phyloP scores from a whole-genome alignment of 1,139 yeast species.

The Kodamaea derodonti region DNA sequence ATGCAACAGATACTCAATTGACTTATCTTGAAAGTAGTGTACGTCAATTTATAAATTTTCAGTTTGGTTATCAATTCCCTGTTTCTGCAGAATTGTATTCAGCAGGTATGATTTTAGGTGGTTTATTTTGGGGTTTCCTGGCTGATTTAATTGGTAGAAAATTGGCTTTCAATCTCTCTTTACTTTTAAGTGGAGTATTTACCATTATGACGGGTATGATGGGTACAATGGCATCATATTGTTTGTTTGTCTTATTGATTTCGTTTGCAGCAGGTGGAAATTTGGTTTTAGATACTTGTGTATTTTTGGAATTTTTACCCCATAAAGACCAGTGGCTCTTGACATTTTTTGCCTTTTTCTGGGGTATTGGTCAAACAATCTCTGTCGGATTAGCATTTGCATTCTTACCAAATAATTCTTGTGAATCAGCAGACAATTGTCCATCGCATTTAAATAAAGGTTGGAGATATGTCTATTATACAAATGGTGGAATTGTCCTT shows the following conservation, averaged over 20 bases:
- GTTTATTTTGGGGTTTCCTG: conserved; percentile 29
- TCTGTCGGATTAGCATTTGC: conserved; percentile 32
- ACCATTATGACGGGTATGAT: conserved; percentile 27
- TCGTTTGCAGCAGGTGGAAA: conserved; percentile 29
- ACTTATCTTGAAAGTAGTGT: conserved; percentile 38
- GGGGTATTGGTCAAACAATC: conserved; percentile 36
- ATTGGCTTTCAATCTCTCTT: conserved; percentile 33
- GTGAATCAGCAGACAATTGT: conserved; percentile 25
- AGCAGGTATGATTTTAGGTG: conserved; percentile 53
- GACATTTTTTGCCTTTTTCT: conserved; percentile 34
- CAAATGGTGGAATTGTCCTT: conserved; percentile 29
- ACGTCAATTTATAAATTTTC: conserved; percentile 39
- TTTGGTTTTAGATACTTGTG: conserved; percentile 28
- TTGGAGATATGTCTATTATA: conserved; percentile 36
- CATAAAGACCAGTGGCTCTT: conserved; percentile 31
- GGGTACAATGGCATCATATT: conserved; percentile 27
- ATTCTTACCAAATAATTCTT: conserved; percentile 27
- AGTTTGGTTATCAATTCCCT: conserved; percentile 33
- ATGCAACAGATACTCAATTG: conserved; percentile 59
- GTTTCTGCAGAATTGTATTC: conserved; percentile 23
- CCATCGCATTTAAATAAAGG: conserved; percentile 29
- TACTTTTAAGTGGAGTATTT: conserved; percentile 20
- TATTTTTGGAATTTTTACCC: conserved; percentile 27
- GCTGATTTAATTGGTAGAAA: conserved; percentile 26
- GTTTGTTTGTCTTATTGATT: conserved; percentile 21